A percentile compares a stretch with the other conserved stretches of the same genome.
Conservation (phyloP, 176 grass and related monocot species). For the Musa acuminata region DNA sequence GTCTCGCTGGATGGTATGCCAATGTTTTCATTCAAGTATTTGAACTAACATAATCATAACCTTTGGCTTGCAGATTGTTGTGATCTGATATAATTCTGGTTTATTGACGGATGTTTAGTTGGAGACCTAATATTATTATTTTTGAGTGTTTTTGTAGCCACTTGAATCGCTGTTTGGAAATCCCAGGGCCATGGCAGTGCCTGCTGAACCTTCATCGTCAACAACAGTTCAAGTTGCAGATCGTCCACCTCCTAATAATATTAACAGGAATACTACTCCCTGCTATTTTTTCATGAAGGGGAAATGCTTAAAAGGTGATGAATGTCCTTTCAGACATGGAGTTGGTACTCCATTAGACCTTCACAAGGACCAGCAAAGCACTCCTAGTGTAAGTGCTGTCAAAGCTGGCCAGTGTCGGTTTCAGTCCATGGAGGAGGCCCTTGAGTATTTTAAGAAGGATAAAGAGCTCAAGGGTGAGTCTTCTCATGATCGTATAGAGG, state of each 20-base stretch:
- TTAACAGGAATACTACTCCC: slow-evolving; percentile 30
- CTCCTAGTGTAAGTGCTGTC: slow-evolving; percentile 16
- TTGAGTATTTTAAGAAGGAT: slow-evolving; percentile 28
- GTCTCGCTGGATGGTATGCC: too few relatives aligned
- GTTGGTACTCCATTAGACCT: slow-evolving; percentile 23
- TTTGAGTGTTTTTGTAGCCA: slow-evolving; percentile 24
- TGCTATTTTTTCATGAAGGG: slow-evolving; percentile 64
- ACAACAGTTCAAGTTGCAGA: slow-evolving; percentile 16
- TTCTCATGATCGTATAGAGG: slow-evolving; percentile 9
- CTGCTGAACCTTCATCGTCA: slow-evolving; percentile 21
- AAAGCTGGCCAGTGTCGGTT: background rate
- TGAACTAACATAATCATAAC: too few relatives aligned
- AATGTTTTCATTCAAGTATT: too few relatives aligned
- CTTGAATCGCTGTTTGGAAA: slow-evolving; percentile 29
- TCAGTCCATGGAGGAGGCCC: slow-evolving; percentile 15
- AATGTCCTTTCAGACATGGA: slow-evolving; percentile 47
- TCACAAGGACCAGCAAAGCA: slow-evolving; percentile 17
- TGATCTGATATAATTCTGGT: background rate
- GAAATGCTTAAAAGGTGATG: slow-evolving; percentile 47
- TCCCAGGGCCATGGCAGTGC: slow-evolving; percentile 15
- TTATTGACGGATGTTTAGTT: background rate
- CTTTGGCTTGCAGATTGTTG: background rate
- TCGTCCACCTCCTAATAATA: slow-evolving; percentile 19
- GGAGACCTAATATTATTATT: background rate
- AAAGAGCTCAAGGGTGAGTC: slow-evolving; percentile 41